Evolutionary conservation across 202 grass and related monocot genomes (phyloP).

Genomic region (Panicum virgatum): DNA sequence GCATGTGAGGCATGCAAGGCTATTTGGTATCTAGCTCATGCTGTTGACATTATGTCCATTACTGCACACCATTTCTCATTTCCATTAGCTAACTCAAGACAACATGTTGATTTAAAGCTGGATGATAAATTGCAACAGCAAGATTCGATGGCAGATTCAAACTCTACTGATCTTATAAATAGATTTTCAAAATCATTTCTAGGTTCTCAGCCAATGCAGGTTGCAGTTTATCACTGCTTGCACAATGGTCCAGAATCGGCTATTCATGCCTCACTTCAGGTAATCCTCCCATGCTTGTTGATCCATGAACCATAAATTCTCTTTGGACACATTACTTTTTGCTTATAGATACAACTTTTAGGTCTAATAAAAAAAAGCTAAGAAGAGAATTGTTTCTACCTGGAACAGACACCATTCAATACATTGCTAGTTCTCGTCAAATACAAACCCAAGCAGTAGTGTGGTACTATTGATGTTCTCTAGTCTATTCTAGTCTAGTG

Average conservation of each 20-base stretch:
- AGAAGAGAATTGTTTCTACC: not conserved
- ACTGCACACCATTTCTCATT: slow-evolving; percentile 64
- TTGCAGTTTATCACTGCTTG: slow-evolving; percentile 89
- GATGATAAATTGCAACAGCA: slow-evolving; percentile 42
- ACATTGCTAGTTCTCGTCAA: not conserved
- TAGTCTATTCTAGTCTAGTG: not conserved
- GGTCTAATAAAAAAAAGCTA: slow-evolving; percentile 3
- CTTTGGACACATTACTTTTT: slow-evolving; percentile 6
- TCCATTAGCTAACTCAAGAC: slow-evolving; percentile 72
- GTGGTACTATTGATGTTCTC: not conserved
- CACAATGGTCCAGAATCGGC: slow-evolving; percentile 91
- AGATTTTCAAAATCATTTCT: slow-evolving; percentile 73
- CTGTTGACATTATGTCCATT: slow-evolving; percentile 72
- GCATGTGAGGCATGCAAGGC: slow-evolving; percentile 95
- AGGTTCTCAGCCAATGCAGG: slow-evolving; percentile 70
- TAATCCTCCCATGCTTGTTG: slow-evolving; percentile 36
- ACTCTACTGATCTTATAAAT: slow-evolving; percentile 63
- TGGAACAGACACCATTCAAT: not conserved
- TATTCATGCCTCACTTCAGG: slow-evolving; percentile 87
- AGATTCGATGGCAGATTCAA: slow-evolving; percentile 51
- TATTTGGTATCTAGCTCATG: slow-evolving; percentile 92
- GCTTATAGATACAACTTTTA: not conserved
- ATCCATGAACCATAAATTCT: not conserved
- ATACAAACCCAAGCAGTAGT: not conserved
- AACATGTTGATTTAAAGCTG: not conserved